Percentiles rank a stretch among this genome's conserved stretches.
Evolutionary conservation across 1,284 basidiomycete genomes (phyloP).

Genomic region (Trichosporon faecale): DNA sequence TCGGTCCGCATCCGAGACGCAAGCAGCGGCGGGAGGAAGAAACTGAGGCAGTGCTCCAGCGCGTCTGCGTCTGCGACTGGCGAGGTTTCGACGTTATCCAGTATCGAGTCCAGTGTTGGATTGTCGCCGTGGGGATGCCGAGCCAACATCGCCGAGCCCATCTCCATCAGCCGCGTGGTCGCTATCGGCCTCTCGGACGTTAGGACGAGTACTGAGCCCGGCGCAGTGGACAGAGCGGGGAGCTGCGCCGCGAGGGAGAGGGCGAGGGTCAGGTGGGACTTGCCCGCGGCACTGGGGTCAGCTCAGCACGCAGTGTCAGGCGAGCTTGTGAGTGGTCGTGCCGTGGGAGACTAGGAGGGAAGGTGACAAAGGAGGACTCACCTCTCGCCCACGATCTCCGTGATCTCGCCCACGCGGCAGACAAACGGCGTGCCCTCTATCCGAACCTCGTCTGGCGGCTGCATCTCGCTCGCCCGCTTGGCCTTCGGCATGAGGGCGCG

Average conservation of each 20-base stretch:
- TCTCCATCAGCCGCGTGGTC: slow-evolving; percentile 60
- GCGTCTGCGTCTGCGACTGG: slow-evolving; percentile 60
- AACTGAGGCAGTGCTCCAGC: slow-evolving; percentile 66
- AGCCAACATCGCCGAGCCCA: slow-evolving; percentile 37
- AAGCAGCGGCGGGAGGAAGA: slow-evolving; percentile 63
- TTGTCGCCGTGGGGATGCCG: background rate
- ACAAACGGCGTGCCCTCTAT: background rate
- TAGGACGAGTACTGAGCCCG: slow-evolving; percentile 64
- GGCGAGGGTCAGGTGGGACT: slow-evolving; percentile 79
- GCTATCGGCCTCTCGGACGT: slow-evolving; percentile 69
- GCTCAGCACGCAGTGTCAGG: too few relatives aligned
- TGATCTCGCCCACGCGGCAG: slow-evolving; percentile 65
- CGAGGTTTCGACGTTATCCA: slow-evolving; percentile 67
- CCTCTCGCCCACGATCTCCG: slow-evolving; percentile 86
- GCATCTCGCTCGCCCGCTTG: background rate
- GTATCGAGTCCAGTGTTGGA: slow-evolving; percentile 34
- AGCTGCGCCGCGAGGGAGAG: slow-evolving; percentile 72
- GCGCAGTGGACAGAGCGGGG: slow-evolving; percentile 57
- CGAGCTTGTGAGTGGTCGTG: background rate
- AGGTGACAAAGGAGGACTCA: slow-evolving; percentile 43
- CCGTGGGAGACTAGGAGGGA: too few relatives aligned
- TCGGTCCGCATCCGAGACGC: slow-evolving; percentile 22
- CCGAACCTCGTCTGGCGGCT: background rate
- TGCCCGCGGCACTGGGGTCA: slow-evolving; percentile 69
- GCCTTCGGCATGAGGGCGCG: slow-evolving; percentile 30